Base-by-base conservation (phyloP, 2,329 filamentous ascomycete genomes). In the Colletotrichum costaricense region DNA sequence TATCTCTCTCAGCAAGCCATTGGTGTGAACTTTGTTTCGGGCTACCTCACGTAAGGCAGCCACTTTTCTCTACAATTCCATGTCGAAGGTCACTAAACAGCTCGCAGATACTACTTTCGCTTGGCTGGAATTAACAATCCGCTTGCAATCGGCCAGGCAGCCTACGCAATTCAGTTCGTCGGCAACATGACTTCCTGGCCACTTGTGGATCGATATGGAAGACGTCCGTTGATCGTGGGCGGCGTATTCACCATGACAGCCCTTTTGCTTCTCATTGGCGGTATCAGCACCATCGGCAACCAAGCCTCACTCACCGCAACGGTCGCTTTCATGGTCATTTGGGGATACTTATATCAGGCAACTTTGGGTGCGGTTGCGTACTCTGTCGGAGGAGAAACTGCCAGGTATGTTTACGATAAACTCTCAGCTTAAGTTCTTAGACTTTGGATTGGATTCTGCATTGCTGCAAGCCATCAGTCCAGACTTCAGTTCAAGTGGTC, bases 11-110 rank as follows among this genome's bases (percentile, higher is more conserved):
- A 81, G 67, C 79, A 80, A 54, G 76, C 77, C 22, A 78, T 80
- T 33, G 79, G 79, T 11, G 78, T 80, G 14, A 79, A 78, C 46
- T 80, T 81, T 22, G 75, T 81, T 62, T 75, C 74, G 42, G 78
- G 78, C 78, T 12, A 82, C 19, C 26, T 63, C 24, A 91, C 77
- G 86, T 82, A 30, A 28, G 38, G 19, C 42, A 49, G 42, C 19
- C 19, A 9, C 42, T 49, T 49, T 4, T 49, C 42, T 49, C 19
- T 9, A 22, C 16, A 46, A 22, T 35, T 5, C 22, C 54, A 64
- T 28, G n/a, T 9, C 49, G 12, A 26, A 19, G 11, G 16, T 2
- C 24, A 55, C 57, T 63, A 24, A 24, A 65, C 22, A 42, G 46
- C 22, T 54, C 28, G 5, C 26, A 67, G 69, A 26, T 80, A 79